A percentile compares a stretch with the other conserved stretches of the same genome.
Conservation (phyloP, 352 stramenopile genomes). For the Phytophthora lateralis region DNA sequence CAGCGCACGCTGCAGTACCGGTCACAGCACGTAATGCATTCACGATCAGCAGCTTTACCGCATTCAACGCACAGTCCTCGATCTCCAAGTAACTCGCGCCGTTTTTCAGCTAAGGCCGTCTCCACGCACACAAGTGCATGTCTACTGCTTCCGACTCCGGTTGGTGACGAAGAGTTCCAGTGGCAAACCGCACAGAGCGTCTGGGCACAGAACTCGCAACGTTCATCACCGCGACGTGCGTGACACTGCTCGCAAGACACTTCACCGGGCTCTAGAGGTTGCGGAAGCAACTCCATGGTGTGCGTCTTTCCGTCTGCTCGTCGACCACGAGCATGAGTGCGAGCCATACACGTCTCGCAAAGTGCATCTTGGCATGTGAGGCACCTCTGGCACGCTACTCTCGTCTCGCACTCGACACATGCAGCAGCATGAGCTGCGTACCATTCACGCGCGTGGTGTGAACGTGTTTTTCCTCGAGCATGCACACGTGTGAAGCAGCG, state of each 20-base stretch:
- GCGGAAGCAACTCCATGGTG: constrained; percentile 51
- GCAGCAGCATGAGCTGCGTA: constrained; percentile 59
- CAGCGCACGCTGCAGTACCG: constrained; percentile 84
- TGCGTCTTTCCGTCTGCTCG: constrained; percentile 41
- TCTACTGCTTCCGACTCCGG: constrained; percentile 22
- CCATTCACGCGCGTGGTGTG: constrained; percentile 56
- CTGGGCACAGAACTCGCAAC: constrained; percentile 59
- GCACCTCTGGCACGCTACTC: constrained; percentile 68
- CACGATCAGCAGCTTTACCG: constrained; percentile 68
- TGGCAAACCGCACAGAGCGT: constrained; percentile 67
- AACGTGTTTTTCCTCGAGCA: constrained; percentile 58
- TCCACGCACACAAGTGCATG: constrained; percentile 67
- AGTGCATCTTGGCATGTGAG: constrained; percentile 71
- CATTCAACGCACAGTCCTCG: constrained; percentile 79
- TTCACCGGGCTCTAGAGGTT: constrained; percentile 45
- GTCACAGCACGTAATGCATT: constrained; percentile 69
- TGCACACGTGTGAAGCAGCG: constrained; percentile 79
- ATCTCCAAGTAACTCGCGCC: constrained; percentile 51
- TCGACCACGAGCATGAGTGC: constrained; percentile 61
- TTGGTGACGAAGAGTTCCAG: constrained; percentile 34
- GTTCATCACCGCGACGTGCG: constrained; percentile 53
- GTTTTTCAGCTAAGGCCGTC: constrained; percentile 59
- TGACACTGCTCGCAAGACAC: constrained; percentile 71
- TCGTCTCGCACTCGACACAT: constrained; percentile 78
- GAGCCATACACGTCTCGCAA: constrained; percentile 65